Evolutionary conservation across 2,329 filamentous ascomycete genomes (phyloP).

Genomic region (Stagonosporopsis cucurbitacearum): DNA sequence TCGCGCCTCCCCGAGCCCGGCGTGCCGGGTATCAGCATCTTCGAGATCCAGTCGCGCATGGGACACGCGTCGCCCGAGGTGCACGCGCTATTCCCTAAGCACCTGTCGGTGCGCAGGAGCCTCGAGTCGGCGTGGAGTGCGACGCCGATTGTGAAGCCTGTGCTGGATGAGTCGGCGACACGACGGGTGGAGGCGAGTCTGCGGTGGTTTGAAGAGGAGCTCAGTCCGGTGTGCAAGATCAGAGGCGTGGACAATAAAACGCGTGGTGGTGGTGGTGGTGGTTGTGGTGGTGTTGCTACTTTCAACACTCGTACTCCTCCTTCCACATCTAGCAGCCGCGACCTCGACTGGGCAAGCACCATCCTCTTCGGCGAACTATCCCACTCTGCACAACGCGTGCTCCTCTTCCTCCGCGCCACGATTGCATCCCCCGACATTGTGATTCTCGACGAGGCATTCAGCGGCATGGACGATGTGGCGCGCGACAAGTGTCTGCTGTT

Average conservation of each 20-base stretch:
- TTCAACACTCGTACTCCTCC: neutral
- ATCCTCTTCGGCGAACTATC: conserved; percentile 74
- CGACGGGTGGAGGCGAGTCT: conserved; percentile 72
- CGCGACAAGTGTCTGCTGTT: conserved; percentile 89
- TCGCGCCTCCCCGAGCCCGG: conserved; percentile 78
- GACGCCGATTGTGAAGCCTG: conserved; percentile 77
- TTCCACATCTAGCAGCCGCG: conserved; percentile 10
- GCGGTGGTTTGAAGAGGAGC: conserved; percentile 77
- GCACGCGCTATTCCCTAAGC: conserved; percentile 87
- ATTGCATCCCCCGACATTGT: conserved; percentile 56
- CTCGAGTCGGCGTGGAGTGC: conserved; percentile 90
- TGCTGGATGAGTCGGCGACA: conserved; percentile 63
- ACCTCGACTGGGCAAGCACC: conserved; percentile 68
- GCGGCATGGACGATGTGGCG: conserved; percentile 61
- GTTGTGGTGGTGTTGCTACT: too few species aligned
- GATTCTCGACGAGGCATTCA: conserved; percentile 60
- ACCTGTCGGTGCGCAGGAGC: conserved; percentile 73
- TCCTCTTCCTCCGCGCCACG: conserved; percentile 72
- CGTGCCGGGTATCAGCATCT: conserved; percentile 79
- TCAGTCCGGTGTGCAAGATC: conserved; percentile 61
- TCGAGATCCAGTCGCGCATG: conserved; percentile 87
- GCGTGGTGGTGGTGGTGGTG: neutral
- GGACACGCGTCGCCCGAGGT: conserved; percentile 95
- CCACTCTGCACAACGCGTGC: conserved; percentile 82
- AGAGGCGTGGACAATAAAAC: too few species aligned